Evolutionary conservation across 164 flowering plant genomes (phyloP), one percentile per base, ranked within the genome.

Genomic region (Kalanchoe fedtschenkoi): DNA sequence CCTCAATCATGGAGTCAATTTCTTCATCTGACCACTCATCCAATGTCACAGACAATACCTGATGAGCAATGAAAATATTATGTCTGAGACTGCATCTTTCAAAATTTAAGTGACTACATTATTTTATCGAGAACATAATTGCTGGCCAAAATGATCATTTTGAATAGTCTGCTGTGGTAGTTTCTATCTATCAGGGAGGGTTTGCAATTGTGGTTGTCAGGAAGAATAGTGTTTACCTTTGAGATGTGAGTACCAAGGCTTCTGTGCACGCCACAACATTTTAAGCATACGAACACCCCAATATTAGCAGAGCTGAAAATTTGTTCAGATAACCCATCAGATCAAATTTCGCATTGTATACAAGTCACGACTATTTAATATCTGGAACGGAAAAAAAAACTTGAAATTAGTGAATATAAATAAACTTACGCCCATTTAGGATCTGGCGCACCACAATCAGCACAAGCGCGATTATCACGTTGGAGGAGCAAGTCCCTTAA

Each of bases 381-480:
- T 17, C 56, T 24, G 5, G 28, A 51, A 51, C 30, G 15, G 21
- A 22, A 1, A 24, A 19, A 10, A 2, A 5, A 35, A 2, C 6
- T 44, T 10, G 13, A 41, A 38, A 30, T 21, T 37, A 35, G 5
- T 34, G 17, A 19, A 26, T 16, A 6, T 32, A 38, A 21, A 21
- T 33, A 39, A 59, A 80, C 98, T 84, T 88, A 93, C 98, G 98
- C 98, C 98, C 98, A 93, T 72, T 88, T 93, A 62, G 98, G 98
- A 75, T 93, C 98, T 65, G 92, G 89, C 62, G 97, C 91, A 76
- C 81, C 79, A 72, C 98, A 93, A 75, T 93, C 98, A 64, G 98
- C 98, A 83, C 98, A 93, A 62, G 51, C 13, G 44, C 83, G 92
- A 66, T 93, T 93, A 64, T 90, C 98, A 47, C 71, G 75, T 68